phyloP scores from a whole-genome alignment of 1,284 basidiomycete genomes.

The Malassezia brasiliensis region DNA sequence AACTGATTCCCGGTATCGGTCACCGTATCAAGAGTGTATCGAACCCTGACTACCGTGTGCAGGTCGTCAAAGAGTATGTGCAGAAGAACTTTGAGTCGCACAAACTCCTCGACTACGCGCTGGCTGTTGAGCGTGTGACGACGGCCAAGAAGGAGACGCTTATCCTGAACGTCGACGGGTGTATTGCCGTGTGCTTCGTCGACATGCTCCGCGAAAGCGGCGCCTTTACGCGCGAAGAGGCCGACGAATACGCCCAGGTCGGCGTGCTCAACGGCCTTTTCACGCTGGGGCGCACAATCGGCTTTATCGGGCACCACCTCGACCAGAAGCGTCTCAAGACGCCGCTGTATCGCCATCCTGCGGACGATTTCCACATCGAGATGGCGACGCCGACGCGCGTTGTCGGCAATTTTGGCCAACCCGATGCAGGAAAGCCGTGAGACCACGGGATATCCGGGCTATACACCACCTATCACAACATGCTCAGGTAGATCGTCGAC shows the following conservation, averaged over 20 bases:
- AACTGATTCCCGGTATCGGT: slow-evolving; percentile 95
- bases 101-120: slow-evolving; percentile 77
- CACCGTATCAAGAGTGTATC: slow-evolving; percentile 91
- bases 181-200: slow-evolving; percentile 95
- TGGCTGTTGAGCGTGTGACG: slow-evolving; percentile 94
- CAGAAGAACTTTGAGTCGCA: slow-evolving; percentile 82
- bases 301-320: slow-evolving; percentile 87
- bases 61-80: slow-evolving; percentile 96
- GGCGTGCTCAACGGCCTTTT: slow-evolving; percentile 91
- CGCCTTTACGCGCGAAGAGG: slow-evolving; percentile 90
- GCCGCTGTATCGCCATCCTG: slow-evolving; percentile 46
- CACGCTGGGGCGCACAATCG: slow-evolving; percentile 91
- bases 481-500: slow-evolving; percentile 27
- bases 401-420: slow-evolving; percentile 23
- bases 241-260: slow-evolving; percentile 87
- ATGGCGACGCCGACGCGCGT: slow-evolving; percentile 39
- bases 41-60: slow-evolving; percentile 60
- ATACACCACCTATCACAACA: slow-evolving; percentile 21
- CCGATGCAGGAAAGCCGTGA: neutral
- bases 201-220: slow-evolving; percentile 85
- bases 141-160: slow-evolving; percentile 92
- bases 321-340: slow-evolving; percentile 71
- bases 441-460: no score
- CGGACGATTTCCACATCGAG: slow-evolving; percentile 49
- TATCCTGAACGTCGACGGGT: slow-evolving; percentile 66